Percentiles rank a stretch among this genome's conserved stretches.
Evolutionary conservation across 768 basidiomycete species (phyloP).

Genomic region (Tremella fuciformis): DNA sequence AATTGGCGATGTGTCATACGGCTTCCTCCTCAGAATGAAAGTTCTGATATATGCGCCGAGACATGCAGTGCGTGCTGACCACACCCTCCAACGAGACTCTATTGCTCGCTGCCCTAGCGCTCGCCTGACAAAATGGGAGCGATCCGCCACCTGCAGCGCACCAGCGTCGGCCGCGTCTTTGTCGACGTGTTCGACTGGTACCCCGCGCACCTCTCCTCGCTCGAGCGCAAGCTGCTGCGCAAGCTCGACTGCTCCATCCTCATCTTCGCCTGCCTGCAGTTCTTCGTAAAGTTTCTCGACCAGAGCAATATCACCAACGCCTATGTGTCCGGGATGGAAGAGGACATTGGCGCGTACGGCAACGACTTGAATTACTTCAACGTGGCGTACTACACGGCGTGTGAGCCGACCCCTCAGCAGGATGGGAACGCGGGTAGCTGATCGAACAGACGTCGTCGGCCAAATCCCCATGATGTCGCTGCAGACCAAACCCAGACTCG

Average conservation of each 20-base stretch:
- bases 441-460: conserved; percentile 20
- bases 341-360: conserved; percentile 31
- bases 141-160: background rate
- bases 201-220: conserved; percentile 21
- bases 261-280: conserved; percentile 33
- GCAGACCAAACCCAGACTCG: conserved; percentile 26
- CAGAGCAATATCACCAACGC: conserved; percentile 36
- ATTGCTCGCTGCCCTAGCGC: background rate
- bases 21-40: too few relatives aligned
- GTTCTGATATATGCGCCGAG: too few relatives aligned
- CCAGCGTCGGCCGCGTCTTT: conserved; percentile 16
- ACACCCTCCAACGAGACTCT: conserved; percentile 1
- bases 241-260: conserved; percentile 35
- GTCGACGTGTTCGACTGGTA: conserved; percentile 39
- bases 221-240: conserved; percentile 28
- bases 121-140: background rate
- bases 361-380: conserved; percentile 34
- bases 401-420: conserved; percentile 13
- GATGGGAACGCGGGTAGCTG: background rate
- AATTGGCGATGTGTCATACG: too few relatives aligned
- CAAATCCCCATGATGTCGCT: conserved; percentile 35
- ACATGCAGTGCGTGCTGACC: too few relatives aligned
- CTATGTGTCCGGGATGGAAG: conserved; percentile 36
- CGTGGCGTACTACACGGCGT: conserved; percentile 12
- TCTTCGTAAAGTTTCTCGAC: conserved; percentile 23